phyloP scores from a whole-genome alignment of 345 rosid species.

The Noccaea caerulescens region DNA sequence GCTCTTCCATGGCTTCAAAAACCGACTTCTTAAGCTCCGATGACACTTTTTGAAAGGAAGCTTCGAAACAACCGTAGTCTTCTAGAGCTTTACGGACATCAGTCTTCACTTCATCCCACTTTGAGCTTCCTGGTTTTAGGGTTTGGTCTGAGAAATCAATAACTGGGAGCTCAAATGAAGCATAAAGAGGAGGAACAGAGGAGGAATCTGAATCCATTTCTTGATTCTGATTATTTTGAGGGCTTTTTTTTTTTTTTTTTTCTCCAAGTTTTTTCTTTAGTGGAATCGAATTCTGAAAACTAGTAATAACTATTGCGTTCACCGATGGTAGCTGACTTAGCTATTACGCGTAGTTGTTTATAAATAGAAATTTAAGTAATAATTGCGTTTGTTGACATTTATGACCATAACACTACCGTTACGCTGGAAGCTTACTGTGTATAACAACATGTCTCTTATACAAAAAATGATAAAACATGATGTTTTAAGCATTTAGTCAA shows the following conservation, averaged over 20 bases:
- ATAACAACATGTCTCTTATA: not conserved
- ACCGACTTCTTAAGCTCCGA: conserved; percentile 33
- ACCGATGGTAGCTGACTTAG: not conserved
- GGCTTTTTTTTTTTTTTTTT: not conserved
- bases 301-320: not conserved
- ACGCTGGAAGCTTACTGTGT: not conserved
- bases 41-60: conserved; percentile 28
- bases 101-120: conserved; percentile 33
- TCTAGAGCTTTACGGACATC: conserved; percentile 42
- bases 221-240: conserved; percentile 13
- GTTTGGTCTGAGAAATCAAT: conserved; percentile 29
- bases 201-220: conserved; percentile 30
- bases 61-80: conserved; percentile 42
- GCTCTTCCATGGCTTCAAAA: conserved; percentile 29
- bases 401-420: not conserved
- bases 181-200: conserved; percentile 15
- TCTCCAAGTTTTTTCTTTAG: not conserved
- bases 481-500: too few species aligned
- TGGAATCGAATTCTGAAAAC: not conserved
- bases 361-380: not conserved
- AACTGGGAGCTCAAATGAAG: conserved; percentile 12
- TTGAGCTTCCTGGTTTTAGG: conserved; percentile 41
- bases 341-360: not conserved
- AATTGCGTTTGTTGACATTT: conserved; percentile 13
- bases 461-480: not conserved